A percentile compares a stretch with the other conserved stretches of the same genome.
These are phyloP conservation scores for Podosphaera aphanis DNA, from an alignment of 2,329 filamentous ascomycete species.

Conservation along the genomic window DNA sequence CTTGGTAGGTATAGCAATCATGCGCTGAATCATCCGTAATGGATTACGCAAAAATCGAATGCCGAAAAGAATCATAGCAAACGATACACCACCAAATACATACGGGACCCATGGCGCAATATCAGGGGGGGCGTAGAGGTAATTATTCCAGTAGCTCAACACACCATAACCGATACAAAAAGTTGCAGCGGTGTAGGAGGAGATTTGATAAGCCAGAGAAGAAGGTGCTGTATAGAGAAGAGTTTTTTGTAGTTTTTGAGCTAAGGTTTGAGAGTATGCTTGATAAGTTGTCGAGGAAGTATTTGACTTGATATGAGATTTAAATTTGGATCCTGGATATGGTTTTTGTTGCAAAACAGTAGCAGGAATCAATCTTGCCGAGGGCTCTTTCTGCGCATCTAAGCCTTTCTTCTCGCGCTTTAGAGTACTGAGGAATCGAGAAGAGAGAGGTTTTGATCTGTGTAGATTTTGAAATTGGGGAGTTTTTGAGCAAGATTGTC, in stretches of 20 bases:
- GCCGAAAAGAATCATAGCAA: conserved; percentile 36
- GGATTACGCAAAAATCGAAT: conserved; percentile 35
- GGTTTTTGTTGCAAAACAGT: background rate
- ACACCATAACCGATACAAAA: conserved; percentile 28
- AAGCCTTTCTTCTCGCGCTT: background rate
- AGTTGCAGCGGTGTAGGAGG: conserved; percentile 30
- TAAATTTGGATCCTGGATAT: background rate
- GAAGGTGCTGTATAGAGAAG: conserved; percentile 41
- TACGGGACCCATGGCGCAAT: conserved; percentile 32
- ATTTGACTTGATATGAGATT: too few relatives aligned
- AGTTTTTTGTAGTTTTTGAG: conserved; percentile 29
- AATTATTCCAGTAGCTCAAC: conserved; percentile 26
- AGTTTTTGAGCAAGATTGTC: background rate
- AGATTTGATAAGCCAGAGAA: conserved; percentile 36
- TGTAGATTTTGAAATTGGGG: background rate
- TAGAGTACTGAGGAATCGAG: too few relatives aligned
- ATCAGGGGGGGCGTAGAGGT: conserved; percentile 25
- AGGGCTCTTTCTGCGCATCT: conserved; percentile 1
- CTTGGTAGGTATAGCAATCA: conserved; percentile 12
- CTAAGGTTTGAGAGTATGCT: conserved; percentile 29
- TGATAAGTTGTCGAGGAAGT: conserved; percentile 14
- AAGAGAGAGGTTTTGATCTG: too few relatives aligned
- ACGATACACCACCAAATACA: conserved; percentile 32
- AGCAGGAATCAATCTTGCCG: conserved; percentile 1
- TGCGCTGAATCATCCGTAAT: conserved; percentile 28